phyloP scores from a whole-genome alignment of 352 stramenopile species.

The Phytopythium aichiense region DNA sequence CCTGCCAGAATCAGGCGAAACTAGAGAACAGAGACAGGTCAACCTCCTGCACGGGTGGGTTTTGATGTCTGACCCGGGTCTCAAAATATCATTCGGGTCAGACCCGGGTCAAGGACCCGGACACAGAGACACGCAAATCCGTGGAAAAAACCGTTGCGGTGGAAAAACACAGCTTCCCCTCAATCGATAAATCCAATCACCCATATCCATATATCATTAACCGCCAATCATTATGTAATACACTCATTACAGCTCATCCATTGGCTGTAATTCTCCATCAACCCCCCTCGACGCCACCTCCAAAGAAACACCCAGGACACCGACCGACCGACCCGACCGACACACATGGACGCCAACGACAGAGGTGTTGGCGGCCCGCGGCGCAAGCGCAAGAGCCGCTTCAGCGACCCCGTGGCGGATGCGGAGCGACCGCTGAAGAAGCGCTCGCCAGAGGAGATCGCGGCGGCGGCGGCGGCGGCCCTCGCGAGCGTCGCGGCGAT shows the following conservation, averaged over 20 bases:
- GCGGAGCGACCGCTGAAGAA: slow-evolving; percentile 16
- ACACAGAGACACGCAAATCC: neutral
- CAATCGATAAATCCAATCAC: neutral
- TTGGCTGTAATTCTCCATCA: neutral
- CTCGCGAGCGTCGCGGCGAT: slow-evolving; percentile 7
- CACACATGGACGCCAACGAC: slow-evolving; percentile 5
- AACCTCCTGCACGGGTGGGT: neutral
- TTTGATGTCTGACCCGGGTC: neutral
- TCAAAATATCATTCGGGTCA: no score
- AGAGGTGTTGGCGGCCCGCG: slow-evolving; percentile 22
- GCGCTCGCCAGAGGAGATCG: slow-evolving; percentile 5
- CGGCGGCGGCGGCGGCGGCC: slow-evolving; percentile 1
- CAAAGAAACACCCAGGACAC: neutral
- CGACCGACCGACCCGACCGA: no score
- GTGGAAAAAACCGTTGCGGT: neutral
- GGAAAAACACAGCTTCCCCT: neutral
- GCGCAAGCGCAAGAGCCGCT: slow-evolving; percentile 82
- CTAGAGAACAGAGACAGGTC: neutral
- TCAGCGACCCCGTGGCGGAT: slow-evolving; percentile 54
- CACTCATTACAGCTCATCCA: neutral
- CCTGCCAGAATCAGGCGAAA: slow-evolving; percentile 1
- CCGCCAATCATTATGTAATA: neutral
- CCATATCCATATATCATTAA: neutral
- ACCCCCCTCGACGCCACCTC: neutral
- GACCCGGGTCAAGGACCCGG: neutral